These are phyloP conservation scores for Gymnopilus dilepis DNA, from an alignment of 768 basidiomycete species.

Conservation along the genomic window DNA sequence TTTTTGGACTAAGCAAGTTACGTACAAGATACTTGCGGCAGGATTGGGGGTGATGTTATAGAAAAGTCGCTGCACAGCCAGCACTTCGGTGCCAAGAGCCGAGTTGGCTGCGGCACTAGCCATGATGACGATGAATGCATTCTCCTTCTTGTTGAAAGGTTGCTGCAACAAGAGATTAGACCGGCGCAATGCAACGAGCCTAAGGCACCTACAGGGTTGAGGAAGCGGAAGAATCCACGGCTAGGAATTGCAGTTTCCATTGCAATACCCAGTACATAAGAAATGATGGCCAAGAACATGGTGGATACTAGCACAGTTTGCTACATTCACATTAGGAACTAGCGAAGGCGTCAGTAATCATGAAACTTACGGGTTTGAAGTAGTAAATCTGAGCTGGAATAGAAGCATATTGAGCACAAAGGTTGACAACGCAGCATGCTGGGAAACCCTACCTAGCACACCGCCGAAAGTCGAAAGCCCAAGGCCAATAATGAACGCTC, in stretches of 20 bases:
- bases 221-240: conserved; percentile 48
- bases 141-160: conserved; percentile 66
- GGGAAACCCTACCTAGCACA: conserved; percentile 46
- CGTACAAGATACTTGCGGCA: conserved; percentile 48
- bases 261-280: conserved; percentile 52
- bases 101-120: conserved; percentile 57
- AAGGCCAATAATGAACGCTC: conserved; percentile 51
- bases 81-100: conserved; percentile 57
- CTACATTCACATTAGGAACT: conserved; percentile 30
- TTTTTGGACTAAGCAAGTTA: not conserved
- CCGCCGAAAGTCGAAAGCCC: conserved; percentile 55
- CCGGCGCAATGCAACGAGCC: not conserved
- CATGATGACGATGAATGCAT: conserved; percentile 64
- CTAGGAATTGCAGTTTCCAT: conserved; percentile 54
- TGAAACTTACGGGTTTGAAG: conserved; percentile 54
- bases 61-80: conserved; percentile 58
- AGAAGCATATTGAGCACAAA: not conserved
- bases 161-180: conserved; percentile 37
- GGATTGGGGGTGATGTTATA: conserved; percentile 58
- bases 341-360: not conserved
- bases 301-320: conserved; percentile 57
- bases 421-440: not conserved
- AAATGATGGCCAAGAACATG: conserved; percentile 58
- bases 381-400: conserved; percentile 60
- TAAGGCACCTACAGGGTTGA: conserved; percentile 52